Conservation (phyloP, 2,329 filamentous ascomycete species). For the Colletotrichum shisoi region DNA sequence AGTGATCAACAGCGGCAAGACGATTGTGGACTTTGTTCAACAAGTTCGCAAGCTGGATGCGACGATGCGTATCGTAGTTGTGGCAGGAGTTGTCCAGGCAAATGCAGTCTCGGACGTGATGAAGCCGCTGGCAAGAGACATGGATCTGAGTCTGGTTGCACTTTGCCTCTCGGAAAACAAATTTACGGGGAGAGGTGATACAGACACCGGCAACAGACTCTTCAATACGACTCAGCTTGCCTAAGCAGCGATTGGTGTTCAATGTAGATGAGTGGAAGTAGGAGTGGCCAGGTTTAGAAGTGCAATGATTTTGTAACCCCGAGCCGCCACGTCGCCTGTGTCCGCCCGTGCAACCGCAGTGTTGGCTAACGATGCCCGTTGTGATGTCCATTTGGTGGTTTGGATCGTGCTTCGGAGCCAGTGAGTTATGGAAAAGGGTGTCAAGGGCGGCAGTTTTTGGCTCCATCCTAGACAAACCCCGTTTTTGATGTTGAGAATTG, state of each 20-base stretch:
- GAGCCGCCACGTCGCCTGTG: too few species aligned
- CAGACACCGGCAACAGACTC: slow-evolving; percentile 67
- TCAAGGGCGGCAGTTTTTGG: too few species aligned
- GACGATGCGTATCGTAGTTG: slow-evolving; percentile 58
- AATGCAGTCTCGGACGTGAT: slow-evolving; percentile 42
- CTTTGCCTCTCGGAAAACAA: slow-evolving; percentile 65
- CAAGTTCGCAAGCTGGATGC: slow-evolving; percentile 53
- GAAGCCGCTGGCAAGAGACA: slow-evolving; percentile 40
- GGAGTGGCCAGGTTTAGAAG: too few species aligned
- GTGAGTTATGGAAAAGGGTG: too few species aligned
- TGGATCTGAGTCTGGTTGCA: slow-evolving; percentile 55
- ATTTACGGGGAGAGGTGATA: slow-evolving; percentile 60
- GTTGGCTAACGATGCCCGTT: too few species aligned
- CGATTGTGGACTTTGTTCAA: slow-evolving; percentile 58
- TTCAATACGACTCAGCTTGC: slow-evolving; percentile 64
- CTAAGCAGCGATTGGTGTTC: slow-evolving; percentile 35
- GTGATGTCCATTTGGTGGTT: too few species aligned
- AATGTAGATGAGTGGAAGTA: too few species aligned
- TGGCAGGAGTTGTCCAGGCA: slow-evolving; percentile 64
- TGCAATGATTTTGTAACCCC: too few species aligned
- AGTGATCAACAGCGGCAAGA: slow-evolving; percentile 66
- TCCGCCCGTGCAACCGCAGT: too few species aligned
- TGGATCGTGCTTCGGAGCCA: too few species aligned
- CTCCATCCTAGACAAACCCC: too few species aligned
- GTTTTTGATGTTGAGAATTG: too few species aligned